Percentiles rank a stretch among this genome's conserved stretches.
These are phyloP conservation scores for Drechslerella dactyloides DNA, from an alignment of 2,329 filamentous ascomycete species.

Conservation along the genomic window DNA sequence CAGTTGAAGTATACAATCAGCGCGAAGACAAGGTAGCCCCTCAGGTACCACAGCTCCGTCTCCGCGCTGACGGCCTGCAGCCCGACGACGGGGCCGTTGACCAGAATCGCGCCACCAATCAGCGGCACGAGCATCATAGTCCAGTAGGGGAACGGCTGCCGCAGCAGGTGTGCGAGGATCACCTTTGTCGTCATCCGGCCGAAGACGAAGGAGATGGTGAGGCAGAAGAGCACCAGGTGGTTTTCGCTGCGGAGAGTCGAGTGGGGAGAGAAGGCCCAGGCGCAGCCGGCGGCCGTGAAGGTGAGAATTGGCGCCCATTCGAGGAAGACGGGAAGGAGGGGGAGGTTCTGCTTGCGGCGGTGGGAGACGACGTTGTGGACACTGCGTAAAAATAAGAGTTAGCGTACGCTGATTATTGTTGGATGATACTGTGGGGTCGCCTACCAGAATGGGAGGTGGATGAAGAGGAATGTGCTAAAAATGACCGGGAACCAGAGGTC, in stretches of 20 bases:
- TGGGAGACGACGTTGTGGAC: slow-evolving; percentile 83
- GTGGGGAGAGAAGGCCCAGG: slow-evolving; percentile 90
- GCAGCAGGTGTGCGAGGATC: slow-evolving; percentile 91
- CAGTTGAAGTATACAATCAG: slow-evolving; percentile 87
- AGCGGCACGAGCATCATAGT: slow-evolving; percentile 88
- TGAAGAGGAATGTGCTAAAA: slow-evolving; percentile 68
- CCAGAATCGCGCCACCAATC: slow-evolving; percentile 80
- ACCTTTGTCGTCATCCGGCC: slow-evolving; percentile 99
- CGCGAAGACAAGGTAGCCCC: slow-evolving; percentile 82
- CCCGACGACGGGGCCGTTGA: slow-evolving; percentile 80
- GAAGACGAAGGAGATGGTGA: slow-evolving; percentile 96
- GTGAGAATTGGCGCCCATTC: slow-evolving; percentile 93
- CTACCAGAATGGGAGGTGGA: slow-evolving; percentile 81
- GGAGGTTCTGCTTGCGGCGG: slow-evolving; percentile 72
- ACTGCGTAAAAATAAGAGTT: slow-evolving; percentile 48
- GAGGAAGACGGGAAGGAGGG: slow-evolving; percentile 81
- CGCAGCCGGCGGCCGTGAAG: slow-evolving; percentile 74
- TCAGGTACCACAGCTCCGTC: slow-evolving; percentile 79
- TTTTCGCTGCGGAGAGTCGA: slow-evolving; percentile 82
- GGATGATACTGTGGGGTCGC: too few relatives aligned
- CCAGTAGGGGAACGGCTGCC: slow-evolving; percentile 95
- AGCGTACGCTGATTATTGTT: too few relatives aligned
- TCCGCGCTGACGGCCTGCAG: slow-evolving; percentile 69
- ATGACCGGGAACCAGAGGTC: slow-evolving; percentile 86
- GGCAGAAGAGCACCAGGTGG: slow-evolving; percentile 86